phyloP scores from a whole-genome alignment of 2,329 filamentous ascomycete species.

The Xylaria polymorpha region DNA sequence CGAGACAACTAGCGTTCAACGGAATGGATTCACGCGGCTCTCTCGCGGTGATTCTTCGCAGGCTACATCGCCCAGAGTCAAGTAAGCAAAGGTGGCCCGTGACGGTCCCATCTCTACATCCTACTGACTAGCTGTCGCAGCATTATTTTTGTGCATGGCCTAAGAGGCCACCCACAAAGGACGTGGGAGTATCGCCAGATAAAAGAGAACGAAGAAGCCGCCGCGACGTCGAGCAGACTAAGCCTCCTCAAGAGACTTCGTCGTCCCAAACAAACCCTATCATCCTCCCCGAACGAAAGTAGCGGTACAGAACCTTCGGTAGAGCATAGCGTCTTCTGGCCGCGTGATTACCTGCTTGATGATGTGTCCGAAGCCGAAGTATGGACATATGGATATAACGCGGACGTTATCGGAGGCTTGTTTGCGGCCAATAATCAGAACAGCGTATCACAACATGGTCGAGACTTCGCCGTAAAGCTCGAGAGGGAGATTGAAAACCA shows the following conservation, averaged over 20 bases:
- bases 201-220: too few relatives aligned
- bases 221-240: too few relatives aligned
- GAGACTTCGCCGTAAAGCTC: constrained; percentile 47
- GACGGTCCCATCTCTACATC: neutral
- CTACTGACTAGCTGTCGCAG: neutral
- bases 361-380: constrained; percentile 1
- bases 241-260: too few relatives aligned
- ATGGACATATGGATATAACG: constrained; percentile 2
- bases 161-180: neutral
- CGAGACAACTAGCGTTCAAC: neutral
- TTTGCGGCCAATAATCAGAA: constrained; percentile 54
- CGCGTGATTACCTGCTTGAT: neutral
- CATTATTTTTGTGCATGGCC: neutral
- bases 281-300: too few relatives aligned
- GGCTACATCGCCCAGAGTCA: neutral
- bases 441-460: constrained; percentile 53
- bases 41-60: neutral
- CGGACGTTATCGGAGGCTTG: constrained; percentile 31
- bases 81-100: neutral
- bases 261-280: too few relatives aligned
- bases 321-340: too few relatives aligned
- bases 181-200: neutral
- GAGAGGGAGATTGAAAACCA: constrained; percentile 50
- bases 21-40: neutral
- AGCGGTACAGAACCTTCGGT: too few relatives aligned